Evolutionary conservation across 495 filamentous ascomycete genomes (phyloP).

Genomic region (Evansstolkia leycettana): DNA sequence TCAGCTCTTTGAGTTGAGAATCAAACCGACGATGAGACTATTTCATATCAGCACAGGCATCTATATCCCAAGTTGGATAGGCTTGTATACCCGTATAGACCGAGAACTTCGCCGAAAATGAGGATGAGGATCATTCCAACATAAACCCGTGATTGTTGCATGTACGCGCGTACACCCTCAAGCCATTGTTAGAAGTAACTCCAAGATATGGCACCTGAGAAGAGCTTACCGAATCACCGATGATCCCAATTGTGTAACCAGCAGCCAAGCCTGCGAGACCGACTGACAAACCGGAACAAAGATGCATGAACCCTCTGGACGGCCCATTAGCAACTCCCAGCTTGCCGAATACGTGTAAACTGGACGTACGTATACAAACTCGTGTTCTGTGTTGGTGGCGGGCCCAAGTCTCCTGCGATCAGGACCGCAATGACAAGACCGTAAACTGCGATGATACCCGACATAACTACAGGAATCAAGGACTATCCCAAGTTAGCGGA

Average conservation of each 20-base stretch:
- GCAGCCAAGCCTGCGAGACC: conserved; percentile 90
- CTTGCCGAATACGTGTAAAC: too few species aligned
- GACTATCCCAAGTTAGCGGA: conserved; percentile 41
- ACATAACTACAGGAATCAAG: conserved; percentile 96
- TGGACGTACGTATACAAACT: conserved; percentile 66
- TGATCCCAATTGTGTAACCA: conserved; percentile 90
- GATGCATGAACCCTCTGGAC: conserved; percentile 75
- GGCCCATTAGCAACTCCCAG: conserved; percentile 7
- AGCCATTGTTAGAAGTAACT: conserved; percentile 12
- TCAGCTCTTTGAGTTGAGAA: conserved; percentile 37
- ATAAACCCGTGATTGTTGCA: conserved; percentile 90
- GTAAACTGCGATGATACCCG: conserved; percentile 98
- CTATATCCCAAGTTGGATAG: background rate
- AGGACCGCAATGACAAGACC: conserved; percentile 91
- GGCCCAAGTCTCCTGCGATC: conserved; percentile 72
- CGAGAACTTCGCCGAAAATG: conserved; percentile 96
- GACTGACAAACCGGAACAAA: conserved; percentile 82
- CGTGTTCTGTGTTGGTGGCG: conserved; percentile 49
- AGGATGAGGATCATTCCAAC: conserved; percentile 98
- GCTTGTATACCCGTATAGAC: conserved; percentile 77
- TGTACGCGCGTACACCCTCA: conserved; percentile 80
- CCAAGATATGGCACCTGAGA: too few species aligned
- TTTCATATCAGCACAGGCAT: conserved; percentile 13
- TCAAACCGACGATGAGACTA: conserved; percentile 46
- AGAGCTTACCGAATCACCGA: conserved; percentile 66